Percentiles rank a stretch among this genome's conserved stretches.
Conservation (phyloP, 2,329 filamentous ascomycete species). For the Apiospora kogelbergensis region DNA sequence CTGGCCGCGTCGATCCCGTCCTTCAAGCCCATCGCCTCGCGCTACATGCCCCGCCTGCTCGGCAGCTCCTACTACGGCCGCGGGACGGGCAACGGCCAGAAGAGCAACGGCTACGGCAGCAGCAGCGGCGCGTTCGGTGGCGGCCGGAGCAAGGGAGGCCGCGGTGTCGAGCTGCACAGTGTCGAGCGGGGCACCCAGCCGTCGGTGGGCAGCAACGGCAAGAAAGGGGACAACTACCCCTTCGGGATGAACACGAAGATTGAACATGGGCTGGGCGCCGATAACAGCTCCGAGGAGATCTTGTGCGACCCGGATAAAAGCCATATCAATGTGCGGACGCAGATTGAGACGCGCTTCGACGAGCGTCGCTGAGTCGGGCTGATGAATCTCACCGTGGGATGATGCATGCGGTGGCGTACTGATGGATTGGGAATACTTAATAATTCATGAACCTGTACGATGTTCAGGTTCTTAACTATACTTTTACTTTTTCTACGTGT, state of each 20-base stretch:
- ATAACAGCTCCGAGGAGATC: conserved; percentile 15
- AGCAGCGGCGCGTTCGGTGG: not conserved
- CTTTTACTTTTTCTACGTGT: not conserved
- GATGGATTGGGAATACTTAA: not conserved
- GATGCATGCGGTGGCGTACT: not conserved
- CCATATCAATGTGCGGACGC: conserved; percentile 14
- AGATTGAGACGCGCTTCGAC: conserved; percentile 15
- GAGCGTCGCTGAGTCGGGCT: not conserved
- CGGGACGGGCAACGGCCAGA: not conserved
- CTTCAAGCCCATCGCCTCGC: conserved; percentile 32
- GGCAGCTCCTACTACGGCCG: conserved; percentile 20
- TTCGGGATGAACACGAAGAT: not conserved
- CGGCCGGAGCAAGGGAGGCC: not conserved
- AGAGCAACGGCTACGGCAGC: not conserved
- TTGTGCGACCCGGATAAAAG: conserved; percentile 8
- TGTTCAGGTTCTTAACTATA: not conserved
- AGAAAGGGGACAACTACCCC: not conserved
- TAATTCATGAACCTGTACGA: not conserved
- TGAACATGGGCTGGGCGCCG: conserved; percentile 9
- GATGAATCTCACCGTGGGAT: not conserved
- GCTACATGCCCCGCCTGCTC: conserved; percentile 39
- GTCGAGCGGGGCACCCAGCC: conserved; percentile 4
- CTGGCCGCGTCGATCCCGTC: conserved; percentile 36
- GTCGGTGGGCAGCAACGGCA: not conserved
- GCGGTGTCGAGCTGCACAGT: conserved; percentile 12